phyloP scores from a whole-genome alignment of 495 filamentous ascomycete species.

The Bombardia bombarda region DNA sequence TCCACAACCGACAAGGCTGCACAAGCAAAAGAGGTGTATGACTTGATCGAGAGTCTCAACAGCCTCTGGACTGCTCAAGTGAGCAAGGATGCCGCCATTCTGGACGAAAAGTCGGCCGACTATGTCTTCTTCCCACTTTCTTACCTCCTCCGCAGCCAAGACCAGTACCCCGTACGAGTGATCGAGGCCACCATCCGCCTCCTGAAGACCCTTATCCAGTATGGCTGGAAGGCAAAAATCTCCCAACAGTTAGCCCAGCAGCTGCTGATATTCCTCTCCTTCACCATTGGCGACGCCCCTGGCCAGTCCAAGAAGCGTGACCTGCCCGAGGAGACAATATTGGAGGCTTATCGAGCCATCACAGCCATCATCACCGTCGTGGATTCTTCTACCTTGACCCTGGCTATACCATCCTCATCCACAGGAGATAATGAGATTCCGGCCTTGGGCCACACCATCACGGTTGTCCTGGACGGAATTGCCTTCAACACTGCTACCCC shows the following conservation, averaged over 20 bases:
- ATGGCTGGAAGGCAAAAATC: constrained; percentile 69
- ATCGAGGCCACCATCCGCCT: constrained; percentile 70
- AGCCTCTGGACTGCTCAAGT: constrained; percentile 44
- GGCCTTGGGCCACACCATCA: constrained; percentile 76
- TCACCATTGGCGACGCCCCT: constrained; percentile 66
- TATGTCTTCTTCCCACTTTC: constrained; percentile 92
- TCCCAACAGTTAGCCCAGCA: constrained; percentile 67
- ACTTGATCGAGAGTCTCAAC: constrained; percentile 47
- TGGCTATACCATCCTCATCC: neutral
- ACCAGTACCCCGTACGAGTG: constrained; percentile 60
- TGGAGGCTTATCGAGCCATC: constrained; percentile 42
- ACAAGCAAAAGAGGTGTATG: constrained; percentile 45
- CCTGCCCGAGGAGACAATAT: constrained; percentile 59
- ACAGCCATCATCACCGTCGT: constrained; percentile 31
- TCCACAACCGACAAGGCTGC: constrained; percentile 47
- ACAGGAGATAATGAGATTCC: constrained; percentile 55
- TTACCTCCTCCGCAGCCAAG: constrained; percentile 71
- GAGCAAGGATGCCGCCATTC: constrained; percentile 36
- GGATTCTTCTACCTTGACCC: constrained; percentile 29
- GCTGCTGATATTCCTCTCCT: constrained; percentile 74
- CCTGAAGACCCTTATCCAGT: constrained; percentile 58
- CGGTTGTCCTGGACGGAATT: constrained; percentile 66
- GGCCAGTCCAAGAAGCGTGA: constrained; percentile 35
- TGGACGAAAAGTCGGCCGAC: constrained; percentile 81
- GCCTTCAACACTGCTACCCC: constrained; percentile 49